Conservation (phyloP, 768 basidiomycete genomes). For the Tulasnella sp. region DNA sequence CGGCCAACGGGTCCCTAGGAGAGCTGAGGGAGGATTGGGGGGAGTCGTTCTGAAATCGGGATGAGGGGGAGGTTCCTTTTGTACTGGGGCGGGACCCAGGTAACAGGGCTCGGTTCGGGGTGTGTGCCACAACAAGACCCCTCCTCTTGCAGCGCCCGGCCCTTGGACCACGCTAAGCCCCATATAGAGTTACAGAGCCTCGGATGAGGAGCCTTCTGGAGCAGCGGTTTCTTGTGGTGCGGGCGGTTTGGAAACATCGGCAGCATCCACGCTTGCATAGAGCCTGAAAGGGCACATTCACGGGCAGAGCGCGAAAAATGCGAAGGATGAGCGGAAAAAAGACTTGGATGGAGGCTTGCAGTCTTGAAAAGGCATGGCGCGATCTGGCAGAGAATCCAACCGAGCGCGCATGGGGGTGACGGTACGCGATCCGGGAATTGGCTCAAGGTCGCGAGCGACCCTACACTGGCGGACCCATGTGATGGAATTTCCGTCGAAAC, state of each 20-base stretch:
- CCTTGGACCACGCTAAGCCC: not conserved
- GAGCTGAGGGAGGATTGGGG: not conserved
- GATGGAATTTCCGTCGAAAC: not conserved
- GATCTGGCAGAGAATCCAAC: not conserved
- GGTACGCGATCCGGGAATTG: not conserved
- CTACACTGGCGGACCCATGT: not conserved
- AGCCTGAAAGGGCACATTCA: not conserved
- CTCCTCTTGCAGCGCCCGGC: not conserved
- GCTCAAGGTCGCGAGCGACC: not conserved
- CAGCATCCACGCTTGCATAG: not conserved
- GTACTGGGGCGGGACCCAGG: not conserved
- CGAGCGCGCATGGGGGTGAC: not conserved
- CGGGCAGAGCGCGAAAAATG: not conserved
- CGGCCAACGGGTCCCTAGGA: not conserved
- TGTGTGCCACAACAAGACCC: not conserved
- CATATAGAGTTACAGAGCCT: not conserved
- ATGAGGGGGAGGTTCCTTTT: constrained; percentile 3
- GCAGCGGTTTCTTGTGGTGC: not conserved
- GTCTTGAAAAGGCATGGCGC: not conserved
- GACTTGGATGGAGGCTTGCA: not conserved
- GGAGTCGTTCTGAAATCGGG: not conserved
- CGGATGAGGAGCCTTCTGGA: not conserved
- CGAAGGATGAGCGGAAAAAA: not conserved
- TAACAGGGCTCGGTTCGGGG: not conserved
- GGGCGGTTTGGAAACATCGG: not conserved